Conservation (phyloP, 257 asterid genomes). For the Nicotiana noctiflora region DNA sequence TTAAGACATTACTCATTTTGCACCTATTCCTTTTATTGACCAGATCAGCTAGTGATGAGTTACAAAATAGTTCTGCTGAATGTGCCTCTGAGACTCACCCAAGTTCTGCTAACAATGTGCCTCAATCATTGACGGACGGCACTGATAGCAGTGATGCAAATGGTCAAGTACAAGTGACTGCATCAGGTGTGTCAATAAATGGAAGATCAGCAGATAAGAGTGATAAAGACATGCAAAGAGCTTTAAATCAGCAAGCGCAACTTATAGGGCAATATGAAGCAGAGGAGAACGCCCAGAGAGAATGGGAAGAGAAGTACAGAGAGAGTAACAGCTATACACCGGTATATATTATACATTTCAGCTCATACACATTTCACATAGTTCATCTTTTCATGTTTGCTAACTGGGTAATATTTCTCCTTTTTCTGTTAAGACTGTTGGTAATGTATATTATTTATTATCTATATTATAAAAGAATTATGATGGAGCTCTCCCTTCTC, state of each 20-base stretch:
- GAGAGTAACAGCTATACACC: slow-evolving; percentile 48
- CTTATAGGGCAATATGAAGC: slow-evolving; percentile 50
- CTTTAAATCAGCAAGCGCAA: slow-evolving; percentile 55
- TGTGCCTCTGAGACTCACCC: slow-evolving; percentile 31
- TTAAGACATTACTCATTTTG: not conserved
- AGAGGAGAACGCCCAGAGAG: slow-evolving; percentile 77
- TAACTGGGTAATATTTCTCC: not conserved
- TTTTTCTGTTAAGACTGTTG: not conserved
- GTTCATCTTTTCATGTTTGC: not conserved
- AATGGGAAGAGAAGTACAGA: slow-evolving; percentile 86
- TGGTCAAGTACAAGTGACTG: slow-evolving; percentile 21
- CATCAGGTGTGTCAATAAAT: slow-evolving; percentile 14
- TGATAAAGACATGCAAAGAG: slow-evolving; percentile 49
- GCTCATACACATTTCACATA: not conserved
- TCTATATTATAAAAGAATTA: too few relatives aligned
- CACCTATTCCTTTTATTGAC: slow-evolving; percentile 18
- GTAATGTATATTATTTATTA: not conserved
- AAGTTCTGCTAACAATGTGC: slow-evolving; percentile 33
- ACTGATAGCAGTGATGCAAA: slow-evolving; percentile 26
- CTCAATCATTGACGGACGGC: slow-evolving; percentile 23
- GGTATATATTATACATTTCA: slow-evolving; percentile 37
- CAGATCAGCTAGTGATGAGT: slow-evolving; percentile 38
- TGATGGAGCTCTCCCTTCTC: not conserved
- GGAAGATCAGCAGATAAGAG: slow-evolving; percentile 26
- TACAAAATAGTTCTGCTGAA: not conserved